These are phyloP conservation scores for Ustanciosporium gigantosporum DNA, from an alignment of 1,284 basidiomycete genomes.

Conservation along the genomic window DNA sequence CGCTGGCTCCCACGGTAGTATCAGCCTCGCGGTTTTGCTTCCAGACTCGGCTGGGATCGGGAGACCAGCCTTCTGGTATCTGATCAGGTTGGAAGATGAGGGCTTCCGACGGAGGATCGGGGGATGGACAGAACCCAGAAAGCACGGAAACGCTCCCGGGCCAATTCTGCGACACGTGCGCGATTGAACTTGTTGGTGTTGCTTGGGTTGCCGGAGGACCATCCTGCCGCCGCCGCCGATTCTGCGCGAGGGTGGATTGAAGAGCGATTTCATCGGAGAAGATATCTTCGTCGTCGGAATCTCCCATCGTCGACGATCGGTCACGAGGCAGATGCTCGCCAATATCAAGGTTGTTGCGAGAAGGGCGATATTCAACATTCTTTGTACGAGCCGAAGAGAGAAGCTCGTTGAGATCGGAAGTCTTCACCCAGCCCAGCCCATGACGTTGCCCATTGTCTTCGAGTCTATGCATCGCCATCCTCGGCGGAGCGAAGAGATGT, in stretches of 20 bases:
- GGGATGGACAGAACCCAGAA: constrained; percentile 74
- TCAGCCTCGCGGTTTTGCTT: no score
- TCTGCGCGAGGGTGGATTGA: neutral
- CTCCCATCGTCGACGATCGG: constrained; percentile 71
- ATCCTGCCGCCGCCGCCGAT: neutral
- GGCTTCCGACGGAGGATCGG: constrained; percentile 73
- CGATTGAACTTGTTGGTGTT: neutral
- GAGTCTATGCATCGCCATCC: constrained; percentile 71
- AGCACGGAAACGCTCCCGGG: constrained; percentile 75
- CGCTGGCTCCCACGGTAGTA: no score
- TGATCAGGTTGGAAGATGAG: constrained; percentile 74
- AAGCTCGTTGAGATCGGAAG: constrained; percentile 67
- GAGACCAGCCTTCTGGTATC: constrained; percentile 78
- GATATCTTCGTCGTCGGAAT: constrained; percentile 61
- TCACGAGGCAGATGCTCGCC: neutral
- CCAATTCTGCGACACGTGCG: constrained; percentile 66
- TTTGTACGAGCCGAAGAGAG: neutral
- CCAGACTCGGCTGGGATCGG: constrained; percentile 81
- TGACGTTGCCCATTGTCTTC: constrained; percentile 74
- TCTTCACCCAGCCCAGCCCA: constrained; percentile 78
- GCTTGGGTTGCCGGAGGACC: neutral
- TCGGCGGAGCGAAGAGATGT: constrained; percentile 82
- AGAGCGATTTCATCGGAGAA: constrained; percentile 22
- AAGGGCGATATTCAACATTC: neutral
- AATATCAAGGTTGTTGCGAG: neutral